These are phyloP conservation scores for Apiospora rasikravindrae DNA, from an alignment of 2,329 filamentous ascomycete genomes.

Conservation along the genomic window DNA sequence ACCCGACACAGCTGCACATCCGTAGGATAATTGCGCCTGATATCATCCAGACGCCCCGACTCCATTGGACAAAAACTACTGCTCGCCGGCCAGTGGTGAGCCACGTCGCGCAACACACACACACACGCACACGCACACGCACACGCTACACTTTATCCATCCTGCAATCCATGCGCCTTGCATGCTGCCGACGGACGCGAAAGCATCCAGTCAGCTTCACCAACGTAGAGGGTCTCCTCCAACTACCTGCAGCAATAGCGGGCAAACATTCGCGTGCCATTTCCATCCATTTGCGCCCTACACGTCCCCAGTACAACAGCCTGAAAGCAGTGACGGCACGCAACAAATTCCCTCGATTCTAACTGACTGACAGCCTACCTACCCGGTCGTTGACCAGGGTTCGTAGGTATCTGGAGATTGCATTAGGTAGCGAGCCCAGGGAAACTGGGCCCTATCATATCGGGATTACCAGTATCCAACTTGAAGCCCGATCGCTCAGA, in stretches of 20 bases:
- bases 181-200: conserved; percentile 7
- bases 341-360: neutral
- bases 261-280: conserved; percentile 5
- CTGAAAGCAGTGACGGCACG: neutral
- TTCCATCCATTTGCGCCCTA: neutral
- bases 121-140: neutral
- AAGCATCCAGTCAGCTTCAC: conserved; percentile 10
- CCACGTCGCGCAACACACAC: neutral
- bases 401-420: conserved; percentile 6
- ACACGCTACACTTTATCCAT: neutral
- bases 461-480: neutral
- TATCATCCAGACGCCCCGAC: neutral
- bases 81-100: neutral
- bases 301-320: neutral
- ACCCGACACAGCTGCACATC: neutral
- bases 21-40: conserved; percentile 7
- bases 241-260: neutral
- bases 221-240: conserved; percentile 5
- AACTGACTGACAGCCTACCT: conserved; percentile 9
- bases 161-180: conserved; percentile 16
- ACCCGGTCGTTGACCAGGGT: conserved; percentile 12
- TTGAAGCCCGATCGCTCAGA: conserved; percentile 6
- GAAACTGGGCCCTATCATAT: conserved; percentile 7
- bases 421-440: conserved; percentile 9
- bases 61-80: neutral